These are phyloP conservation scores for Hippophae rhamnoides DNA, from an alignment of 306 rosid genomes.

Conservation along the genomic window DNA sequence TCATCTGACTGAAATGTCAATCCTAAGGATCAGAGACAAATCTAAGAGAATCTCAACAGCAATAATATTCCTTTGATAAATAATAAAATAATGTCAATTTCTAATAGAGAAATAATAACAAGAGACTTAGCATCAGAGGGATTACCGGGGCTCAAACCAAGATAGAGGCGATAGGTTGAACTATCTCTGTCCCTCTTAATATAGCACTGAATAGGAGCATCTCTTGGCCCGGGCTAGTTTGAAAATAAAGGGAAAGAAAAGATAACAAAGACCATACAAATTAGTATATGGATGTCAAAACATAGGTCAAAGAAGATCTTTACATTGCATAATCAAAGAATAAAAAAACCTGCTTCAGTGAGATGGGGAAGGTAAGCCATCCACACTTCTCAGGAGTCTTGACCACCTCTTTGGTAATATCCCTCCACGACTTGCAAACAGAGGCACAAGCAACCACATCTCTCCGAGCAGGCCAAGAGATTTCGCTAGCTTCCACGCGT, in stretches of 20 bases:
- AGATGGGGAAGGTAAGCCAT: slow-evolving; percentile 72
- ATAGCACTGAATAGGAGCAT: slow-evolving; percentile 74
- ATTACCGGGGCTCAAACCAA: slow-evolving; percentile 91
- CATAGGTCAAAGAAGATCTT: not conserved
- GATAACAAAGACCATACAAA: slow-evolving; percentile 4
- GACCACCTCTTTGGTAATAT: slow-evolving; percentile 58
- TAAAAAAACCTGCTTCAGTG: slow-evolving; percentile 70
- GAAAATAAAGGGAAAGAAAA: not conserved
- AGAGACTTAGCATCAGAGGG: slow-evolving; percentile 8
- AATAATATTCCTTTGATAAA: not conserved
- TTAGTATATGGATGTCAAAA: not conserved
- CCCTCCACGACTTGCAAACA: slow-evolving; percentile 80
- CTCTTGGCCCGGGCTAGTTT: slow-evolving; percentile 75
- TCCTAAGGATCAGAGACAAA: too few species aligned
- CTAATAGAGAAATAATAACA: not conserved
- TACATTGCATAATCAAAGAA: not conserved
- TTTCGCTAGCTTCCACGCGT: slow-evolving; percentile 68
- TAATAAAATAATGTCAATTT: not conserved
- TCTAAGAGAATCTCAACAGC: not conserved
- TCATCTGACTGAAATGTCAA: too few species aligned
- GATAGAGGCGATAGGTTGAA: slow-evolving; percentile 68
- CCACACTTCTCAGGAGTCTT: slow-evolving; percentile 83
- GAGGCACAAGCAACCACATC: slow-evolving; percentile 78
- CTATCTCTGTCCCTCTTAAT: slow-evolving; percentile 75
- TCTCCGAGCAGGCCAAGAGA: slow-evolving; percentile 76